phyloP scores from a whole-genome alignment of 1,284 basidiomycete species.

The Heliocybe sulcata region DNA sequence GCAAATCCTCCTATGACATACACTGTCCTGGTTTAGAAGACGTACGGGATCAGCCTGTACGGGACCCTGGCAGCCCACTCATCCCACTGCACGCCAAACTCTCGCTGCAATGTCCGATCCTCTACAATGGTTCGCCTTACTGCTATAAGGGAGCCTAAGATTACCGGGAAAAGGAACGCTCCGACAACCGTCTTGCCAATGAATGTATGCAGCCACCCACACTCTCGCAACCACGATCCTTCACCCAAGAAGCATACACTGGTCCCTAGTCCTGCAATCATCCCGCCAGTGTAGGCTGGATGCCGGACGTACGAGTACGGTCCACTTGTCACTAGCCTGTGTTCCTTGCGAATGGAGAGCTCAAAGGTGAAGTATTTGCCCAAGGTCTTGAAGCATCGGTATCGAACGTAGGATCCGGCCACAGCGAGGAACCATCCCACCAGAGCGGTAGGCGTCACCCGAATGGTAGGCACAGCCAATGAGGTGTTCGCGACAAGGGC shows the following conservation, averaged over 20 bases:
- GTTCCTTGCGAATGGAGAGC: constrained; percentile 2
- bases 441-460: constrained; percentile 5
- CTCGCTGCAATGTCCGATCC: constrained; percentile 2
- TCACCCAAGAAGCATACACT: background rate
- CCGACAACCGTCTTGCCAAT: background rate
- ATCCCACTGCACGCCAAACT: constrained; percentile 8
- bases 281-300: constrained; percentile 6
- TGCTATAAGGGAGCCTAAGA: background rate
- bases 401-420: constrained; percentile 17
- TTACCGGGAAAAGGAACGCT: background rate
- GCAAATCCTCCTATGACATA: too few relatives aligned
- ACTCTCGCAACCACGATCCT: constrained; percentile 6
- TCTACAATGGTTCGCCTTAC: constrained; percentile 1
- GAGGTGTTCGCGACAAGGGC: background rate
- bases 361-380: constrained; percentile 9
- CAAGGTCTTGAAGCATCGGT: constrained; percentile 19
- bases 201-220: background rate
- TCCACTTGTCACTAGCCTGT: constrained; percentile 8
- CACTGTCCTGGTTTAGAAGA: too few relatives aligned
- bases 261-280: background rate
- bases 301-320: constrained; percentile 9
- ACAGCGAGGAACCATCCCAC: constrained; percentile 13
- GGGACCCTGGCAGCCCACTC: constrained; percentile 4
- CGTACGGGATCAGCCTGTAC: constrained; percentile 2
- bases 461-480: background rate